Percentiles rank a stretch among this genome's conserved stretches.
Conservation (phyloP, 176 grass and related monocot species). For the Aegilops umbellulata region DNA sequence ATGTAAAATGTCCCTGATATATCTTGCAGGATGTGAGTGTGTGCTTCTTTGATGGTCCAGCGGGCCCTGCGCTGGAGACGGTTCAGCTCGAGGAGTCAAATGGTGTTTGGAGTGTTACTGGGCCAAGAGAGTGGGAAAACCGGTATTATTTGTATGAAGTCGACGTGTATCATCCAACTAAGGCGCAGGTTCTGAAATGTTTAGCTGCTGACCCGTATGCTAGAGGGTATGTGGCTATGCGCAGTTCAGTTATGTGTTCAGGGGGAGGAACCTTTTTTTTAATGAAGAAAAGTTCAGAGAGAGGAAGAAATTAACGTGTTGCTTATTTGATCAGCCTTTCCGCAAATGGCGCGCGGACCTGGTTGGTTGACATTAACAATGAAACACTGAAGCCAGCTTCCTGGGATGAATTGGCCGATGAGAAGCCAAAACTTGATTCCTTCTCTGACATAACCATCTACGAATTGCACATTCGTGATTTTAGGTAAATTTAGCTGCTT, state of each 20-base stretch:
- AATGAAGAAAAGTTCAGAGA: not conserved
- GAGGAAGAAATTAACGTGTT: conserved; percentile 7
- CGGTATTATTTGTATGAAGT: conserved; percentile 86
- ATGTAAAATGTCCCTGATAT: not conserved
- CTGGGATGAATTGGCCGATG: conserved; percentile 72
- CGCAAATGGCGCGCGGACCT: conserved; percentile 67
- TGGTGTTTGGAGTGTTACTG: conserved; percentile 78
- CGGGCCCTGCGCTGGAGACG: conserved; percentile 41
- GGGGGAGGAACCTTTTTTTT: not conserved
- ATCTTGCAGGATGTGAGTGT: conserved; percentile 58
- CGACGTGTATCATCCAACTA: conserved; percentile 70
- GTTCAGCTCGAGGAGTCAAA: conserved; percentile 60
- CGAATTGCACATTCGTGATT: conserved; percentile 96
- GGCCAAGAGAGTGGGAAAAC: conserved; percentile 71
- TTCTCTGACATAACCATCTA: conserved; percentile 95
- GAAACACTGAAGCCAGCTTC: conserved; percentile 65
- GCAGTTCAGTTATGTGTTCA: not conserved
- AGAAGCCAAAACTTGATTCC: conserved; percentile 75
- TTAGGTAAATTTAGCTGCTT: conserved; percentile 50
- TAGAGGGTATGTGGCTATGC: conserved; percentile 58
- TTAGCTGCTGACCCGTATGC: conserved; percentile 78
- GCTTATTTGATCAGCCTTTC: conserved; percentile 58
- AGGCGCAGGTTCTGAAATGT: conserved; percentile 51
- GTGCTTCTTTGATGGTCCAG: conserved; percentile 62
- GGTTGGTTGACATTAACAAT: conserved; percentile 66